A percentile compares a stretch with the other conserved stretches of the same genome.
phyloP scores from a whole-genome alignment of 2,329 filamentous ascomycete genomes.

The Sclerotinia subarctica region DNA sequence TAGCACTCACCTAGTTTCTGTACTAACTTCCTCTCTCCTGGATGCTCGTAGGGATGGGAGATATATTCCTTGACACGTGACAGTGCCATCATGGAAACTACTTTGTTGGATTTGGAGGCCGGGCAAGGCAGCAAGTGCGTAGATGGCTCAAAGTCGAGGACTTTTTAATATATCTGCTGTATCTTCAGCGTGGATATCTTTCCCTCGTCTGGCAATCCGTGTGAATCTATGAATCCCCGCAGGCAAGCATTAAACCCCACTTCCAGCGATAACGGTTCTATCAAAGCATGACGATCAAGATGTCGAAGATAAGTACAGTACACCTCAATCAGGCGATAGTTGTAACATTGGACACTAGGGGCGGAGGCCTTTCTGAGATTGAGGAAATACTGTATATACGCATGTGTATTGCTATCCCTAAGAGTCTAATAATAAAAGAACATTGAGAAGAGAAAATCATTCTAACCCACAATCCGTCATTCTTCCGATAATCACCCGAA shows the following conservation, averaged over 20 bases:
- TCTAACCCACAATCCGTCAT: not conserved
- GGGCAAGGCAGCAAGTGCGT: no score
- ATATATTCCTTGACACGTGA: slow-evolving; percentile 18
- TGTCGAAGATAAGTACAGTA: not conserved
- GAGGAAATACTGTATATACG: not conserved
- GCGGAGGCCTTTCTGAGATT: not conserved
- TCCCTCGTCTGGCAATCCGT: not conserved
- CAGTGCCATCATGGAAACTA: not conserved
- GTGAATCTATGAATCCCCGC: not conserved
- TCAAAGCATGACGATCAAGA: not conserved
- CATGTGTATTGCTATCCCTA: not conserved
- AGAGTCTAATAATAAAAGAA: not conserved
- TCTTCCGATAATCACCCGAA: not conserved
- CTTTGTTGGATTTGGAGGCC: not conserved
- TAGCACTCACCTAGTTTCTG: slow-evolving; percentile 19
- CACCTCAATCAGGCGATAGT: not conserved
- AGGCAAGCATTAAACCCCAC: slow-evolving; percentile 6
- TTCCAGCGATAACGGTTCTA: slow-evolving; percentile 6
- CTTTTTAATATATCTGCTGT: not conserved
- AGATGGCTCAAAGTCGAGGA: not conserved
- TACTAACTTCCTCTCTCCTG: slow-evolving; percentile 22
- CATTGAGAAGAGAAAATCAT: not conserved
- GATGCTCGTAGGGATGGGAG: slow-evolving; percentile 14
- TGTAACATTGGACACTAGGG: not conserved
- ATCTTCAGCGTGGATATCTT: slow-evolving; percentile 3